These are phyloP conservation scores for Telopea speciosissima DNA, from an alignment of 177 flowering plant genomes.

Conservation along the genomic window DNA sequence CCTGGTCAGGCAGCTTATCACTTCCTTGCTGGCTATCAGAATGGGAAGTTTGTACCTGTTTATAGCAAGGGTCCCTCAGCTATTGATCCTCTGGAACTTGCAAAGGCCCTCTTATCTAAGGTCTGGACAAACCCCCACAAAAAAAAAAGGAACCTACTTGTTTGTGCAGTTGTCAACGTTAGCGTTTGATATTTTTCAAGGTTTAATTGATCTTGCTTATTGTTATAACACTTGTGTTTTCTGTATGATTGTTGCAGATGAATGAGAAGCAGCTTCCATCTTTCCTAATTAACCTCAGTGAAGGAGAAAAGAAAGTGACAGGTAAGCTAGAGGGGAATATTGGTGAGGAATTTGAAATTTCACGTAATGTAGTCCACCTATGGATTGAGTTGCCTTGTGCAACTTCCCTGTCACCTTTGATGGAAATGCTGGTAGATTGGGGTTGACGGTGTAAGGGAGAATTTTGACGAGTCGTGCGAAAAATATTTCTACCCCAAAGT, in stretches of 20 bases:
- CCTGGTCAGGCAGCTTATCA: conserved; percentile 63
- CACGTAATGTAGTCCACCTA: neutral
- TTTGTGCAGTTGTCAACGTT: neutral
- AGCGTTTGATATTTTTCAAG: neutral
- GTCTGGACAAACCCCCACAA: conserved; percentile 8
- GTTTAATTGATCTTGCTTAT: neutral
- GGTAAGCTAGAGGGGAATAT: conserved; percentile 25
- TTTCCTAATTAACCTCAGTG: conserved; percentile 34
- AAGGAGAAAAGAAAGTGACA: conserved; percentile 29
- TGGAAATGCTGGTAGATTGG: neutral
- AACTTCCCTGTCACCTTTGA: neutral
- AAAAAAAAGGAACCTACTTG: neutral
- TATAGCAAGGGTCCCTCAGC: conserved; percentile 33
- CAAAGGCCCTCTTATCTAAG: conserved; percentile 40
- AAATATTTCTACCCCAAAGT: neutral
- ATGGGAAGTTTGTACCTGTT: conserved; percentile 47
- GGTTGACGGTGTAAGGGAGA: neutral
- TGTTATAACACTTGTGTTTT: neutral
- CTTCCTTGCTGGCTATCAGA: conserved; percentile 49
- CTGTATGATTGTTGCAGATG: conserved; percentile 30
- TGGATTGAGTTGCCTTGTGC: neutral
- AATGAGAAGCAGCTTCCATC: conserved; percentile 32
- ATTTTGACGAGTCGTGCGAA: neutral
- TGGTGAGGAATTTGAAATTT: too few relatives aligned
- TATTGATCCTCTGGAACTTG: conserved; percentile 37